Percentiles rank a stretch among this genome's conserved stretches.
phyloP scores from a whole-genome alignment of 176 grass and related monocot species.

The Oropetium thomaeum region DNA sequence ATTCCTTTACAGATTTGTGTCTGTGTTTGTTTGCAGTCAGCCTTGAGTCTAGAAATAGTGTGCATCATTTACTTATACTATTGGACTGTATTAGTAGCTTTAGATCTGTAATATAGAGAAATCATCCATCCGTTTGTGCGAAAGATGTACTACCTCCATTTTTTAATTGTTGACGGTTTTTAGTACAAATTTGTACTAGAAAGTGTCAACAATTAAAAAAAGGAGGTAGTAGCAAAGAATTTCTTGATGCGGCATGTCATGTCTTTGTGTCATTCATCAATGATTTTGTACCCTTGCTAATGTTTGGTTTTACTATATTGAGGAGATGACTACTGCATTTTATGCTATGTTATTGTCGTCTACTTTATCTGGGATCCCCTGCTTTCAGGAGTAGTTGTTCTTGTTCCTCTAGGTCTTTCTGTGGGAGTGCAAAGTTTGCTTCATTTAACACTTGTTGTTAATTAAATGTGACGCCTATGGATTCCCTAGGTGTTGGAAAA shows the following conservation, averaged over 20 bases:
- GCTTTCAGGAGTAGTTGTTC: background rate
- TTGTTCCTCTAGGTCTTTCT: background rate
- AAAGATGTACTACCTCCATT: too few relatives aligned
- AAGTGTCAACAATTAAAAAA: too few relatives aligned
- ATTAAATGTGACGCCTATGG: slow-evolving; percentile 15
- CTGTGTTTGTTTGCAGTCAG: background rate
- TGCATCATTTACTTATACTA: background rate
- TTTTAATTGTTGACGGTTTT: too few relatives aligned
- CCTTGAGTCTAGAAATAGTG: background rate
- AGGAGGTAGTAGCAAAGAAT: background rate
- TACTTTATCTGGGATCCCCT: background rate
- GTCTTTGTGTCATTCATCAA: background rate
- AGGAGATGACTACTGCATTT: background rate
- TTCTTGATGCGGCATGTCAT: background rate
- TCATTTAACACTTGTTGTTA: background rate
- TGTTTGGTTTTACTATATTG: slow-evolving; percentile 3
- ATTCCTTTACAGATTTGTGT: background rate
- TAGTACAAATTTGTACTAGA: too few relatives aligned
- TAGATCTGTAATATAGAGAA: background rate
- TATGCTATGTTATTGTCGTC: background rate
- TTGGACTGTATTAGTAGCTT: background rate
- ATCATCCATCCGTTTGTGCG: background rate
- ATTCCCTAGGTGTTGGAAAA: slow-evolving; percentile 55
- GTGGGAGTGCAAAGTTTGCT: background rate
- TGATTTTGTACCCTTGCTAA: background rate